These are phyloP conservation scores for Cotoneaster glaucophyllus DNA, from an alignment of 306 rosid species.

Conservation along the genomic window DNA sequence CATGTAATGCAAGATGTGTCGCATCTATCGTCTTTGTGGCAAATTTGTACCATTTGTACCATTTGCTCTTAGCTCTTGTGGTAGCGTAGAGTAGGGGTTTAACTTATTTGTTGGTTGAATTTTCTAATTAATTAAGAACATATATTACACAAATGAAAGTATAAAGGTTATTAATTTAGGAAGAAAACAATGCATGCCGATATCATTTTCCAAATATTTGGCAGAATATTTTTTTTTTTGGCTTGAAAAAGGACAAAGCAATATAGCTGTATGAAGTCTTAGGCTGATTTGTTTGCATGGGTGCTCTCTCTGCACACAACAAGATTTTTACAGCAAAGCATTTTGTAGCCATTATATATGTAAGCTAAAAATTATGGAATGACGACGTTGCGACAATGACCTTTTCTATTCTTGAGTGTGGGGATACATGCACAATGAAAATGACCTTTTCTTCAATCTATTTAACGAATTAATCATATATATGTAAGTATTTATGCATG, in stretches of 20 bases:
- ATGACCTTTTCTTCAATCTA: slow-evolving; percentile 7
- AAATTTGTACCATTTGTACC: too few species aligned
- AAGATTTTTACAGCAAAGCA: slow-evolving; percentile 19
- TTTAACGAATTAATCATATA: background rate
- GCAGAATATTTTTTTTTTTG: background rate
- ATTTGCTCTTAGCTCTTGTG: too few species aligned
- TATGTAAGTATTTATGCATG: too few species aligned
- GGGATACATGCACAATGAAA: background rate
- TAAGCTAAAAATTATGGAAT: slow-evolving; percentile 22
- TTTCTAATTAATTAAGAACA: background rate
- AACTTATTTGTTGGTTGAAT: background rate
- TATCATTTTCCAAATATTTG: background rate
- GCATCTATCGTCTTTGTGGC: background rate
- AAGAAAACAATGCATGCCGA: background rate
- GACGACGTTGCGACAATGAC: slow-evolving; percentile 31
- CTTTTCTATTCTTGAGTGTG: slow-evolving; percentile 16
- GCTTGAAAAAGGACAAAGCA: slow-evolving; percentile 25
- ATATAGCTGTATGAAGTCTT: slow-evolving; percentile 36
- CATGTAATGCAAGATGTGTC: too few species aligned
- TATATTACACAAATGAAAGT: background rate
- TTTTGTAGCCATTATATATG: slow-evolving; percentile 16
- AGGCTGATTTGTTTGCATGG: slow-evolving; percentile 14
- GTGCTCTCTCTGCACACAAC: slow-evolving; percentile 9
- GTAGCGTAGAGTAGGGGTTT: too few species aligned
- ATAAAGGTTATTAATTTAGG: background rate